A percentile compares a stretch with the other conserved stretches of the same genome.
Conservation (phyloP, 345 rosid genomes). For the Eucalyptus erythrocorys region DNA sequence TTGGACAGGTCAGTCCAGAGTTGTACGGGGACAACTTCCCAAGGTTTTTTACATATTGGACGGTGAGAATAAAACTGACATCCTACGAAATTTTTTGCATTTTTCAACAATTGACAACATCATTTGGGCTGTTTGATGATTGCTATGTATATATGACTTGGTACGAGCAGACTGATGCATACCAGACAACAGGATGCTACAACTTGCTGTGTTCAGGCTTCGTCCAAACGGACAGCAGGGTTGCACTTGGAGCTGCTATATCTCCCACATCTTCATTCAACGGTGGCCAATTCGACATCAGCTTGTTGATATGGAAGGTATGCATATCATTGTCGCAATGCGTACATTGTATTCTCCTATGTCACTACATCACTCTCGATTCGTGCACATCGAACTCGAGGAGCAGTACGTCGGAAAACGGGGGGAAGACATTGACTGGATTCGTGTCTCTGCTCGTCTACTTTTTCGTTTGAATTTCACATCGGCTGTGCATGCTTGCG, state of each 20-base stretch:
- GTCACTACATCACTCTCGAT: not conserved
- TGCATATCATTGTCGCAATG: not conserved
- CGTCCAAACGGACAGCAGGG: conserved; percentile 70
- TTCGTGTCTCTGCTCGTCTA: not conserved
- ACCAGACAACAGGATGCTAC: conserved; percentile 95
- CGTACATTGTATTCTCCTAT: not conserved
- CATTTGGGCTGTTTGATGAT: not conserved
- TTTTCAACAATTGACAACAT: not conserved
- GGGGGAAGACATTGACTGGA: not conserved
- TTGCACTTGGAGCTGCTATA: conserved; percentile 96
- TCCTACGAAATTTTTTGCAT: not conserved
- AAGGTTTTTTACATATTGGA: conserved; percentile 98
- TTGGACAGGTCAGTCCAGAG: conserved; percentile 88
- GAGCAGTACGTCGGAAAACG: not conserved
- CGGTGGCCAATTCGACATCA: conserved; percentile 93
- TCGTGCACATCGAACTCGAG: not conserved
- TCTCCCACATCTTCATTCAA: conserved; percentile 80
- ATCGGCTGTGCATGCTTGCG: not conserved
- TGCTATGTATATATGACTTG: not conserved
- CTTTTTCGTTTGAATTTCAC: not conserved
- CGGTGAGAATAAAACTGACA: conserved; percentile 35
- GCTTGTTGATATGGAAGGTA: conserved; percentile 97
- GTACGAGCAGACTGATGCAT: conserved; percentile 65
- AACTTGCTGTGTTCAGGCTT: conserved; percentile 94
- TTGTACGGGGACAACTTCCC: conserved; percentile 88